Base-by-base conservation (phyloP, 345 rosid species). In the Cardamine chenopodiifolia region DNA sequence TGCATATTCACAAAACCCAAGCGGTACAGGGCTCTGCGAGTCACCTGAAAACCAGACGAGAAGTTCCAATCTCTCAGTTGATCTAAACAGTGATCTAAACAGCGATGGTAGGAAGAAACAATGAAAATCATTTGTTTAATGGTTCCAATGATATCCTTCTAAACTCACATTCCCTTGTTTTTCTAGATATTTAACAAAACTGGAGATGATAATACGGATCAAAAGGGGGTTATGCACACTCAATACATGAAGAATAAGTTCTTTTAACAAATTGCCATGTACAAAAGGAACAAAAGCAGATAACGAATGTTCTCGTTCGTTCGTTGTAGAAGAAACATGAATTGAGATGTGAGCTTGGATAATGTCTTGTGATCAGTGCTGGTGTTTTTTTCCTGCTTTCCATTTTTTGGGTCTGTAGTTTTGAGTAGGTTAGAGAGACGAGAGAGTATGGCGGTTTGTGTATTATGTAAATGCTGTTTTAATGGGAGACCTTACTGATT, bases 81-180 rank as follows among this genome's bases (percentile, higher is more conserved):
- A 88, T 84, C 85, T 87, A 31, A 86, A 86, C 71, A 78, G 73
- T 57, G 83, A 84, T 81, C 90, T 86, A n/a, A 86, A 86, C 65
- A 76, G 75, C 66, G 83, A 83, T 83, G 92, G 93, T 86, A 79
- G 29, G 48, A 60, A 14, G 7, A 2, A 22, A 8, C 32, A 14
- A 3, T 37, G 37, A 31, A 54, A 52, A 17, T 26, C 40, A 31
- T 55, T 4, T 8, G 23, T 40, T 20, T 17, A 58, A 58, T 67
- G 55, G 68, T 59, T 67, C 3, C 9, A 28, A 4, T 35, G 61
- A 39, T 1, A 22, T 50, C 23, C 31, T 4, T 26, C 7, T 58
- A 50, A 58, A 31, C 35, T 19, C 56, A 29, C 15, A 37, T 28
- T n/a, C n/a, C 19, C 8, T 48, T 26, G 26, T 58, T 57, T 37